Evolutionary conservation across 257 asterid genomes (phyloP), one percentile per base, ranked within the genome.

Genomic region (Fraxinus quadrangulata): DNA sequence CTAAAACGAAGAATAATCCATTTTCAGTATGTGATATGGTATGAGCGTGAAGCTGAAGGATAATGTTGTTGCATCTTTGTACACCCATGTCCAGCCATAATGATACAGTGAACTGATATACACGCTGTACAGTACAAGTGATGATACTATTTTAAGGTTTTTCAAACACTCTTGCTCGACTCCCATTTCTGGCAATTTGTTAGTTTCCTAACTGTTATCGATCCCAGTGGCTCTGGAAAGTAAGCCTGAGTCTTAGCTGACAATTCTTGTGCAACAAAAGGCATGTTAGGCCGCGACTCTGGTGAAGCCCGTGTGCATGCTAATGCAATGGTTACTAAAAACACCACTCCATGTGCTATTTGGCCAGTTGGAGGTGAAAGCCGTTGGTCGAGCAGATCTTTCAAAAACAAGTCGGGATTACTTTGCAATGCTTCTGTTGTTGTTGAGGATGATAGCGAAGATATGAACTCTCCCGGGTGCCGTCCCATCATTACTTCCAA

Each of bases 401-500:
- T 87, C 89, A 94, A 36, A 72, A 87, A 72, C 16, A 81, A 61
- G 37, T 92, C 90, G 0, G 88, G 73, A 14, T 80, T 49, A 33
- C 70, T 74, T 19, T 80, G 33, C 78, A 59, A 34, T 74, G 81
- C 83, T 75, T 76, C 77, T 24, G 79, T 72, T 77, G 85, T 76
- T 61, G 86, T 17, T 51, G 85, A 74, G 47, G 87, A 78, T 47
- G 92, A 82, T 73, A 91, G 54, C 56, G 86, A 86, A 77, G 91
- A 67, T 79, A 93, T 68, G 56, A 91, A 86, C 45, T 92, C 97
- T 75, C 98, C 91, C 14, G 99, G 99, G 84, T 94, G 99, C 83
- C 77, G 86, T 78, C 98, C 99, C 97, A 91, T 91, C 91, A 92
- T 79, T 74, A 86, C 75, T 83, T 94, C 99, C 85, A 92, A 72